These are phyloP conservation scores for Begonia peltatifolia DNA, from an alignment of 306 rosid species.

Conservation along the genomic window DNA sequence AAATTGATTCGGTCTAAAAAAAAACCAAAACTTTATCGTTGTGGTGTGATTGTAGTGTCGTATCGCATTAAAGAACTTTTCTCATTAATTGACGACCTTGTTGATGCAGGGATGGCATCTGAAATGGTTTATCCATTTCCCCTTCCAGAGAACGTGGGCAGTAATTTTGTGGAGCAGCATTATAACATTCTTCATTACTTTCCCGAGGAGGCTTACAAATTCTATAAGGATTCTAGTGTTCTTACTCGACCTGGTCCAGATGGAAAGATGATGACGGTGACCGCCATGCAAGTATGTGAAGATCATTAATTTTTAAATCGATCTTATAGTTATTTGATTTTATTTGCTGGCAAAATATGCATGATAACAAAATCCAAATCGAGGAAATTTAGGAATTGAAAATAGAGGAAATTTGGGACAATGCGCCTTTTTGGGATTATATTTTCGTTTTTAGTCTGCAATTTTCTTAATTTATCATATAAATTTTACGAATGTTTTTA, in stretches of 20 bases:
- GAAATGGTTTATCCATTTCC: conserved; percentile 14
- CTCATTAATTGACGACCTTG: not conserved
- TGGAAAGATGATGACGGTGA: conserved; percentile 56
- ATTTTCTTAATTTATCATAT: too few relatives aligned
- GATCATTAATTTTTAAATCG: not conserved
- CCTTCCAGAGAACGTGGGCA: conserved; percentile 32
- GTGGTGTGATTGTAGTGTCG: too few relatives aligned
- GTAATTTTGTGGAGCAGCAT: conserved; percentile 50
- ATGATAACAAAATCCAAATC: not conserved
- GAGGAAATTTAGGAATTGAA: not conserved
- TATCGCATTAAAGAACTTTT: too few relatives aligned
- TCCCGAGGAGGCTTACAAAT: conserved; percentile 50
- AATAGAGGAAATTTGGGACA: too few relatives aligned
- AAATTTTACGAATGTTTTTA: not conserved
- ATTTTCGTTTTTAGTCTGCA: too few relatives aligned
- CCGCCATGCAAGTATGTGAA: conserved; percentile 64
- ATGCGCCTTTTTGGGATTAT: too few relatives aligned
- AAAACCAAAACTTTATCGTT: too few relatives aligned
- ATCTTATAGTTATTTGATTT: not conserved
- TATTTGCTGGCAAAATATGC: not conserved
- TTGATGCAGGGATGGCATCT: conserved; percentile 39
- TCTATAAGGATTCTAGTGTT: conserved; percentile 63
- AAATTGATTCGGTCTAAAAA: too few relatives aligned
- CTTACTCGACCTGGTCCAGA: conserved; percentile 57
- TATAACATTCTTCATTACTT: conserved; percentile 70